Evolutionary conservation across 176 grass and related monocot genomes (phyloP), one percentile per base, ranked within the genome.

Genomic region (Hyparrhenia diplandra): DNA sequence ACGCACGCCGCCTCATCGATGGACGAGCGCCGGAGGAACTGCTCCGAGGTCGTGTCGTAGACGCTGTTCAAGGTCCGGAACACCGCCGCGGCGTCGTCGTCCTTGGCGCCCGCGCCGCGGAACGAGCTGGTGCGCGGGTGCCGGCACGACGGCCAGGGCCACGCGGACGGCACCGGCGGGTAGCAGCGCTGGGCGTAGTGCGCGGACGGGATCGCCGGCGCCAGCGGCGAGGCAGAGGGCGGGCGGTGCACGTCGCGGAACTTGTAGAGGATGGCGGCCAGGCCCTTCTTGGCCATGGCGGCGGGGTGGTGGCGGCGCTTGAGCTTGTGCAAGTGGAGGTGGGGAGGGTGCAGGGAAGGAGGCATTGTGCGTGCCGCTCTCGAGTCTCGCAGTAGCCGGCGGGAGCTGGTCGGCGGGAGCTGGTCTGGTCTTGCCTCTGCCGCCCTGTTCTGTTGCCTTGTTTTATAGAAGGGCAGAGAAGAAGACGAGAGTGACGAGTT

Each of bases 61-160:
- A 90, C 88, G 59, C 88, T 27, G 83, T 96, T 96, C 34, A 70
- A 80, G 11, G 90, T 96, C 12, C 79, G 84, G 90, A 88, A 96
- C 75, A 92, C 73, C 67, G 78, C 82, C 14, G 10, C 41, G 60
- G 28, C 82, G 14, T 11, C 41, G 76, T 80, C 76, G 54, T 52
- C 89, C 30, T 78, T 79, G 20, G 39, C 68, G 68, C 17, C 84
- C n/a, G n/a, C n/a, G 68, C 17, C 84, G 73, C 93, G 88, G 80
- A 96, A 96, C 16, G 93, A 96, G 60, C 75, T 88, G 72, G 93
- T 96, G 78, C 81, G 88, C 49, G 93, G 93, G 83, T 90, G 82
- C 62, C 84, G 82, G 87, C 93, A 96, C 81, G 90, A 93, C 63
- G 93, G 93, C 93, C 93, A 96, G 10, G 93, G 88, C 90, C 93